phyloP scores from a whole-genome alignment of 805 yeast genomes.

The Spathaspora hagerdaliae region DNA sequence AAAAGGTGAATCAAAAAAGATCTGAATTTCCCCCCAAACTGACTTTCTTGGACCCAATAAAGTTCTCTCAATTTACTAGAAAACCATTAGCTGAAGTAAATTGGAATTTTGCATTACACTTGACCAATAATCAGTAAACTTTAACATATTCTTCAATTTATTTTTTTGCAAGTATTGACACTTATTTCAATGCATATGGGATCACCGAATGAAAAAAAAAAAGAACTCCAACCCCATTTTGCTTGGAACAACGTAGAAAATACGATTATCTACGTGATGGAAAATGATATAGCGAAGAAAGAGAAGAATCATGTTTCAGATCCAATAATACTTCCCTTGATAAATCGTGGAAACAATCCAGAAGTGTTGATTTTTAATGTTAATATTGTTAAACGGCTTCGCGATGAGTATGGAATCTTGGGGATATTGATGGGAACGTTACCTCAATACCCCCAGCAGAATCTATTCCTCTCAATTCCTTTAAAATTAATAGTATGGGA shows the following conservation, averaged over 20 bases:
- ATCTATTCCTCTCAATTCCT: constrained; percentile 82
- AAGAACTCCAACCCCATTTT: neutral
- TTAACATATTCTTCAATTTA: no score
- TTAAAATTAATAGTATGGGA: constrained; percentile 72
- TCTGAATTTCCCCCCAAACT: no score
- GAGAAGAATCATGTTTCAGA: neutral
- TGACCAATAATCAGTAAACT: no score
- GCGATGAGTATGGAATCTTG: constrained; percentile 56
- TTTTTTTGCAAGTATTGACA: no score
- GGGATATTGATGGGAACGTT: constrained; percentile 83
- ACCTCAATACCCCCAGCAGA: constrained; percentile 91
- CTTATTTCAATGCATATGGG: no score
- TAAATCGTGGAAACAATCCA: constrained; percentile 5
- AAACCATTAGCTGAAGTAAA: no score
- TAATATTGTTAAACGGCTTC: constrained; percentile 47
- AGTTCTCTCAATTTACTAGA: no score
- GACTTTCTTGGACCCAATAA: no score
- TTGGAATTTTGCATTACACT: no score
- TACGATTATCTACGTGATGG: neutral
- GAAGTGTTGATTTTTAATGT: constrained; percentile 58
- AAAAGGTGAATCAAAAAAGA: no score
- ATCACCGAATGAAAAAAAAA: no score
- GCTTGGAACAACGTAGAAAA: neutral
- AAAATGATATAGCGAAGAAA: neutral
- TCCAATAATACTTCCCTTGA: constrained; percentile 6